phyloP scores from a whole-genome alignment of 2,329 filamentous ascomycete species.

The Pleoardoris graminearum region DNA sequence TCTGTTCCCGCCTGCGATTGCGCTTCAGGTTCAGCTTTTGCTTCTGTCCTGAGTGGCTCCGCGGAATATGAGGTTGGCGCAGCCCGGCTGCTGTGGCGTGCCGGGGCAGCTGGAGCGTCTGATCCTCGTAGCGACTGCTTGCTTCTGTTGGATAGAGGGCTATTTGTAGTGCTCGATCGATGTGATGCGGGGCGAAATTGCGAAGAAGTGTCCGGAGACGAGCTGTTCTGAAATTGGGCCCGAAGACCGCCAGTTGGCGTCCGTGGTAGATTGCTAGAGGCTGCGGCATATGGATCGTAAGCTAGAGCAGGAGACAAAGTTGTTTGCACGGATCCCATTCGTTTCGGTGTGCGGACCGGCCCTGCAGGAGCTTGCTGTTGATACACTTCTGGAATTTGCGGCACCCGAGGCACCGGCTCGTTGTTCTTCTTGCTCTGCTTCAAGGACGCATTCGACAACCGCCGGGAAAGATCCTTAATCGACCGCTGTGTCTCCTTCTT shows the following conservation, averaged over 20 bases:
- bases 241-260: conserved; percentile 28
- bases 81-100: conserved; percentile 17
- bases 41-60: conserved; percentile 18
- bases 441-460: conserved; percentile 37
- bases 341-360: conserved; percentile 14
- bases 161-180: conserved; percentile 16
- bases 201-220: conserved; percentile 11
- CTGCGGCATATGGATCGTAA: conserved; percentile 14
- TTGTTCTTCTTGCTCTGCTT: conserved; percentile 20
- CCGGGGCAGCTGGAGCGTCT: neutral
- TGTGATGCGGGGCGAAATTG: conserved; percentile 11
- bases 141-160: conserved; percentile 7
- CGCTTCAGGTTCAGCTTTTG: conserved; percentile 9
- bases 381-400: conserved; percentile 23
- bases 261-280: neutral
- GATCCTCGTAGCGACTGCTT: neutral
- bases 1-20: conserved; percentile 5
- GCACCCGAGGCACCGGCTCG: conserved; percentile 22
- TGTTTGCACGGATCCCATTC: conserved; percentile 7
- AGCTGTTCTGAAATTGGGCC: conserved; percentile 20
- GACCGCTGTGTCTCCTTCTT: conserved; percentile 29
- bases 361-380: conserved; percentile 14
- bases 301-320: conserved; percentile 19
- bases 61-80: conserved; percentile 14
- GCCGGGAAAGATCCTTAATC: conserved; percentile 34